Percentiles rank a stretch among this genome's conserved stretches.
These are phyloP conservation scores for Dioszegia crocea DNA, from an alignment of 768 basidiomycete species.

Conservation along the genomic window DNA sequence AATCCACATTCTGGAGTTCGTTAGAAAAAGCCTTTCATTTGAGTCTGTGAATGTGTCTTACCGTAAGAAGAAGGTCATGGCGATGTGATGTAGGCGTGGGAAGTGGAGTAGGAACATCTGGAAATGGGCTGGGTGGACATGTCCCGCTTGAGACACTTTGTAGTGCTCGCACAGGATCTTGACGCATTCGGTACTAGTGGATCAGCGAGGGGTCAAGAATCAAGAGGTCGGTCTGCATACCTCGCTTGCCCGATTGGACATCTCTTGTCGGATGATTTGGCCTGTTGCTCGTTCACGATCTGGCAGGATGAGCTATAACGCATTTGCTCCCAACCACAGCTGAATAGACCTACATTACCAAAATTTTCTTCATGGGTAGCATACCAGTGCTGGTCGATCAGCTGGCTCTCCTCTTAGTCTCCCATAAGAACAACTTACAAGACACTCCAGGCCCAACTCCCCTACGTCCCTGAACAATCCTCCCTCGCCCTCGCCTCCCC, in stretches of 20 bases:
- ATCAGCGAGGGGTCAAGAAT: neutral
- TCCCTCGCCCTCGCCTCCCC: constrained; percentile 14
- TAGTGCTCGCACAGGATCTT: constrained; percentile 44
- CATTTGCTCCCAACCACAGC: neutral
- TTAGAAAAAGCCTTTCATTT: neutral
- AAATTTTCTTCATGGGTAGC: constrained; percentile 37
- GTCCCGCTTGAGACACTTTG: constrained; percentile 33
- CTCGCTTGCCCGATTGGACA: constrained; percentile 41
- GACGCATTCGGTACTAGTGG: constrained; percentile 38
- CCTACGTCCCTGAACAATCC: constrained; percentile 41
- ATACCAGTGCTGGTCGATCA: constrained; percentile 30
- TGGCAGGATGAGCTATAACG: constrained; percentile 13
- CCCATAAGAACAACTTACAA: constrained; percentile 17
- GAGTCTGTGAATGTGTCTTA: neutral
- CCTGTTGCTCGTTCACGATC: constrained; percentile 38
- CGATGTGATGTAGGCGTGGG: constrained; percentile 29
- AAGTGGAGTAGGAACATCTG: constrained; percentile 40
- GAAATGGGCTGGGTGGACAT: constrained; percentile 29
- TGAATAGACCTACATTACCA: constrained; percentile 23
- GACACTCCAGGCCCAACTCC: constrained; percentile 36
- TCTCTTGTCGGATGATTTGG: constrained; percentile 18
- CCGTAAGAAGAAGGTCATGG: constrained; percentile 40
- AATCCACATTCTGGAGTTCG: constrained; percentile 33
- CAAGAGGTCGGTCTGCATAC: constrained; percentile 5
- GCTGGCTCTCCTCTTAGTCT: neutral